phyloP scores from a whole-genome alignment of 2,329 filamentous ascomycete species.

The Claviceps sp. region DNA sequence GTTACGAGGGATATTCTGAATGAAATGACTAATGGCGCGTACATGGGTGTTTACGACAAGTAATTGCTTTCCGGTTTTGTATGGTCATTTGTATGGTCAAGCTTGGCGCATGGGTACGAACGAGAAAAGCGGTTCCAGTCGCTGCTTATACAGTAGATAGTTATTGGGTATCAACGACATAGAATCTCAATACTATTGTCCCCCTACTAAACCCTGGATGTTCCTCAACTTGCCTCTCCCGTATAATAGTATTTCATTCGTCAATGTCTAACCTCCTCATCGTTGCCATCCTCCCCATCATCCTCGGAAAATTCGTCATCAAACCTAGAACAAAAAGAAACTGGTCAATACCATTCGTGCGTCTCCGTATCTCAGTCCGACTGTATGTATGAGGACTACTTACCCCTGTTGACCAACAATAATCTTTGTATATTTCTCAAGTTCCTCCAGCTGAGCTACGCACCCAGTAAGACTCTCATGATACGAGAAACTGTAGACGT shows the following conservation, averaged over 20 bases:
- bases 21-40: slow-evolving; percentile 42
- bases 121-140: not conserved
- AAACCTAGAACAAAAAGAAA: slow-evolving; percentile 15
- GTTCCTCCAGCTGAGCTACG: slow-evolving; percentile 37
- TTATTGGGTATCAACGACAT: slow-evolving; percentile 7
- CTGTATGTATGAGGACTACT: slow-evolving; percentile 6
- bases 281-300: slow-evolving; percentile 10
- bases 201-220: not conserved
- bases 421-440: slow-evolving; percentile 43
- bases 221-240: not conserved
- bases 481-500: slow-evolving; percentile 44
- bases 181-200: not conserved
- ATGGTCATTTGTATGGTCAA: too few species aligned
- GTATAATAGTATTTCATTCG: not conserved
- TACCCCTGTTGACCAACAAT: slow-evolving; percentile 42
- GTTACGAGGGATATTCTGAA: slow-evolving; percentile 69
- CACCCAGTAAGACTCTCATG: slow-evolving; percentile 40
- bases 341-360: not conserved
- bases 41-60: slow-evolving; percentile 8
- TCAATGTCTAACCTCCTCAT: not conserved
- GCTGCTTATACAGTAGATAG: not conserved
- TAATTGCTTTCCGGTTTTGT: not conserved
- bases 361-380: not conserved
- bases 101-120: not conserved
- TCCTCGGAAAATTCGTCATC: slow-evolving; percentile 17